These are phyloP conservation scores for Leishmania lainsoni DNA, from an alignment of 208 protist species.

Conservation along the genomic window DNA sequence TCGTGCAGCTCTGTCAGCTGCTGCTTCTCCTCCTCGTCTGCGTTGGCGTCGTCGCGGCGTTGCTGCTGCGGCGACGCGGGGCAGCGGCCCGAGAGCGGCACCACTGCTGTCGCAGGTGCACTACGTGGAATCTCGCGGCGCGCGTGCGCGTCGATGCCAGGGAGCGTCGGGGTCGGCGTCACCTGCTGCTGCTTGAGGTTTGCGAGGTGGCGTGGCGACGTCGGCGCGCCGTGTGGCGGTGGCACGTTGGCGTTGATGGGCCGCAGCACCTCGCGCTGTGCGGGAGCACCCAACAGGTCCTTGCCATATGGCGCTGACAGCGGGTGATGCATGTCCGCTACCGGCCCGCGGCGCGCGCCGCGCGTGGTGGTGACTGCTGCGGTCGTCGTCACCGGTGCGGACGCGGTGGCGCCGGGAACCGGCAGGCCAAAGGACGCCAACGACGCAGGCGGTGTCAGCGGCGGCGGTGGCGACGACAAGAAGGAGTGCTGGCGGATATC, in stretches of 20 bases:
- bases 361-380: slow-evolving; percentile 7
- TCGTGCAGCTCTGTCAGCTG: slow-evolving; percentile 71
- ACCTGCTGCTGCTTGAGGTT: slow-evolving; percentile 15
- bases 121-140: slow-evolving; percentile 10
- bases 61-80: slow-evolving; percentile 2
- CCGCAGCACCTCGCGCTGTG: slow-evolving; percentile 52
- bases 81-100: slow-evolving; percentile 17
- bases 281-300: slow-evolving; percentile 10
- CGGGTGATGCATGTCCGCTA: slow-evolving; percentile 25
- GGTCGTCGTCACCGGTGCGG: slow-evolving; percentile 1
- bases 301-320: slow-evolving; percentile 5
- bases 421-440: slow-evolving; percentile 50
- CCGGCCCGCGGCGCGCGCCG: slow-evolving; percentile 13
- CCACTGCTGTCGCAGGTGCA: slow-evolving; percentile 13
- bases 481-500: slow-evolving; percentile 92
- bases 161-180: slow-evolving; percentile 8
- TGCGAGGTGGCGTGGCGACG: slow-evolving; percentile 21
- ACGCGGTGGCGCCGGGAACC: slow-evolving; percentile 22
- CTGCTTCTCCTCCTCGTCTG: slow-evolving; percentile 46
- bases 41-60: slow-evolving; percentile 12
- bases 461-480: slow-evolving; percentile 64
- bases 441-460: slow-evolving; percentile 49
- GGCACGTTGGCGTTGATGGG: slow-evolving; percentile 53
- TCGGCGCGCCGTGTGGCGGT: slow-evolving; percentile 23
- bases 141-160: slow-evolving; percentile 9